A percentile compares a stretch with the other conserved stretches of the same genome.
Evolutionary conservation across 352 stramenopile species (phyloP).

Genomic region (Phytophthora pistaciae): DNA sequence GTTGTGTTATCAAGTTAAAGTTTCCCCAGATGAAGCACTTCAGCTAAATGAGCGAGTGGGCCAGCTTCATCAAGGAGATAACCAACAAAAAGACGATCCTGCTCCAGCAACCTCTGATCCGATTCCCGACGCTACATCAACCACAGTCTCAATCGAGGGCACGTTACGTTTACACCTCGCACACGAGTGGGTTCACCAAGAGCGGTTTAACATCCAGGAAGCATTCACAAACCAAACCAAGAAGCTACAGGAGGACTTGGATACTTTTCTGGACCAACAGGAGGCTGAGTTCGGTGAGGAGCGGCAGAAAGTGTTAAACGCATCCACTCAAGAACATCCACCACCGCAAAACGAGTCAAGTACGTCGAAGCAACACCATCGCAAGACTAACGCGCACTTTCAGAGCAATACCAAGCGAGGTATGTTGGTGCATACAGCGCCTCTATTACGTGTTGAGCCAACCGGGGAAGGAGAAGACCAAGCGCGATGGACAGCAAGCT

Average conservation of each 20-base stretch:
- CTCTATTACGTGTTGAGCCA: conserved; percentile 15
- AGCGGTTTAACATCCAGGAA: conserved; percentile 78
- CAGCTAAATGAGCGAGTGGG: not conserved
- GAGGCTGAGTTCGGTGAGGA: conserved; percentile 46
- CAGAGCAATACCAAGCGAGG: conserved; percentile 33
- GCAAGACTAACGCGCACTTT: conserved; percentile 19
- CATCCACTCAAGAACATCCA: not conserved
- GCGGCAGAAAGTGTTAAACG: conserved; percentile 42
- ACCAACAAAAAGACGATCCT: conserved; percentile 17
- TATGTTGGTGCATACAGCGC: conserved; percentile 32
- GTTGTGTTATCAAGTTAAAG: conserved; percentile 30
- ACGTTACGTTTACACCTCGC: conserved; percentile 35
- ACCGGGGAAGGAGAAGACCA: conserved; percentile 3
- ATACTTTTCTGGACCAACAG: conserved; percentile 51
- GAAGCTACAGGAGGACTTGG: conserved; percentile 60
- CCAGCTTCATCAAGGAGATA: not conserved
- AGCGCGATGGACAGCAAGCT: not conserved
- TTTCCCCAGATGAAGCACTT: not conserved
- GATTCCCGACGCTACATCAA: not conserved
- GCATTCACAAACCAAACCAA: conserved; percentile 71
- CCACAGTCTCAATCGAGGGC: conserved; percentile 22
- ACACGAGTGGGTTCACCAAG: conserved; percentile 65
- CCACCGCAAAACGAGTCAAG: not conserved
- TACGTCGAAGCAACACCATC: not conserved
- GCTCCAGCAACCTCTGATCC: not conserved